Percentiles rank a stretch among this genome's conserved stretches.
Conservation (phyloP, 2,329 filamentous ascomycete genomes). For the Penicillium brasilianum region DNA sequence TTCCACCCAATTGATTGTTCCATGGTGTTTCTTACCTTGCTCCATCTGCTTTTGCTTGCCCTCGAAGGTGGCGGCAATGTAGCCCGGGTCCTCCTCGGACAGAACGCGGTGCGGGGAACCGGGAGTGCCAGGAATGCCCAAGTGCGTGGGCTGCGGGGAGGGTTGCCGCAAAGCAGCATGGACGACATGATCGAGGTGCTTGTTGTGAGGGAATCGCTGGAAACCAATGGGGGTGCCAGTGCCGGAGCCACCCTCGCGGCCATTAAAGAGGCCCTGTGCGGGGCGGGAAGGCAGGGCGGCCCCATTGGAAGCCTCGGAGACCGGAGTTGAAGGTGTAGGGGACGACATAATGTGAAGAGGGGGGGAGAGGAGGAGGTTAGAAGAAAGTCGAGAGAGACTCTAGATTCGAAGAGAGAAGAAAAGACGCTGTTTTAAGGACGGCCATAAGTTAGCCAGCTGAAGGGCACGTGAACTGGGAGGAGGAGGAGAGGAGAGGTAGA, state of each 20-base stretch:
- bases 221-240: constrained; percentile 49
- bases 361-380: neutral
- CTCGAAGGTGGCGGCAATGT: constrained; percentile 91
- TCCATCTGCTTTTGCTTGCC: constrained; percentile 93
- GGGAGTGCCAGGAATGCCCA: constrained; percentile 75
- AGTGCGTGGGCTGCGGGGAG: constrained; percentile 86
- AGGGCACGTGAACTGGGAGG: constrained; percentile 10
- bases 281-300: constrained; percentile 35
- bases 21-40: constrained; percentile 60
- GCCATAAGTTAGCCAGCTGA: constrained; percentile 20
- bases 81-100: constrained; percentile 88
- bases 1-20: constrained; percentile 10
- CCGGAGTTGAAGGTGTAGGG: constrained; percentile 35
- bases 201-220: constrained; percentile 56
- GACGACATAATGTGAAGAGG: constrained; percentile 36
- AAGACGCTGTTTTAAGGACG: constrained; percentile 18
- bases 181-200: constrained; percentile 61
- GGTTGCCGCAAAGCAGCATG: constrained; percentile 67
- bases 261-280: constrained; percentile 39
- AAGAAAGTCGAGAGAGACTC: constrained; percentile 18
- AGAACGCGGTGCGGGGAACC: constrained; percentile 70
- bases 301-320: constrained; percentile 37
- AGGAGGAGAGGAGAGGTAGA: constrained; percentile 14
- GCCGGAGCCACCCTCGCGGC: constrained; percentile 44
- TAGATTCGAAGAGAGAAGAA: constrained; percentile 23